Conservation (phyloP, 805 yeast species). For the Ogataea methanolica region DNA sequence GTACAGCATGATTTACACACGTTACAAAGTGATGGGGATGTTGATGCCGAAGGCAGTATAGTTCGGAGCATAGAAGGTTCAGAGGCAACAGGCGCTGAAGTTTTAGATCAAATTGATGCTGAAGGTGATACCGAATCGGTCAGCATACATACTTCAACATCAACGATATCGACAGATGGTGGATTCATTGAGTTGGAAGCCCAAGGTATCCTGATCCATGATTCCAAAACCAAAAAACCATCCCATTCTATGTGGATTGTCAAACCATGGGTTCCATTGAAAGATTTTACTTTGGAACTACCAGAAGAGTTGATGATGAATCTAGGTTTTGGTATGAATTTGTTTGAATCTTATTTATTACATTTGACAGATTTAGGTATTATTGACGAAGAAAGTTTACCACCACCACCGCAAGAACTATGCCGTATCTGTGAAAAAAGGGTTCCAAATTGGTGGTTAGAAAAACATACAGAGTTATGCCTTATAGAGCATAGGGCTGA, state of each 20-base stretch:
- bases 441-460: slow-evolving; percentile 97
- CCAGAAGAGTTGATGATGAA: slow-evolving; percentile 67
- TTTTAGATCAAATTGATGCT: background rate
- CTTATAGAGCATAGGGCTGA: slow-evolving; percentile 78
- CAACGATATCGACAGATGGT: slow-evolving; percentile 50
- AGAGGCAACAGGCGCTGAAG: background rate
- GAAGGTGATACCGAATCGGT: slow-evolving; percentile 20
- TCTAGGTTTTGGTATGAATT: slow-evolving; percentile 85
- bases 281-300: slow-evolving; percentile 58
- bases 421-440: slow-evolving; percentile 90
- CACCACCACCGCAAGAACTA: slow-evolving; percentile 75
- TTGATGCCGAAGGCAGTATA: background rate
- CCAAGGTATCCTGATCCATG: slow-evolving; percentile 83
- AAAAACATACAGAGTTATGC: slow-evolving; percentile 84
- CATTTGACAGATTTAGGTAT: slow-evolving; percentile 60
- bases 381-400: slow-evolving; percentile 58
- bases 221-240: slow-evolving; percentile 50
- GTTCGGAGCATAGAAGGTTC: too few relatives aligned
- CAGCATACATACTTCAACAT: slow-evolving; percentile 25
- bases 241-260: slow-evolving; percentile 92
- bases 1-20: too few relatives aligned
- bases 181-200: slow-evolving; percentile 78
- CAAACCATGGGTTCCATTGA: slow-evolving; percentile 65
- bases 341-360: slow-evolving; percentile 70
- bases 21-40: background rate